These are phyloP conservation scores for Haplosporangium gracile DNA, from an alignment of 192 early-diverging fungal genomes.

Conservation along the genomic window DNA sequence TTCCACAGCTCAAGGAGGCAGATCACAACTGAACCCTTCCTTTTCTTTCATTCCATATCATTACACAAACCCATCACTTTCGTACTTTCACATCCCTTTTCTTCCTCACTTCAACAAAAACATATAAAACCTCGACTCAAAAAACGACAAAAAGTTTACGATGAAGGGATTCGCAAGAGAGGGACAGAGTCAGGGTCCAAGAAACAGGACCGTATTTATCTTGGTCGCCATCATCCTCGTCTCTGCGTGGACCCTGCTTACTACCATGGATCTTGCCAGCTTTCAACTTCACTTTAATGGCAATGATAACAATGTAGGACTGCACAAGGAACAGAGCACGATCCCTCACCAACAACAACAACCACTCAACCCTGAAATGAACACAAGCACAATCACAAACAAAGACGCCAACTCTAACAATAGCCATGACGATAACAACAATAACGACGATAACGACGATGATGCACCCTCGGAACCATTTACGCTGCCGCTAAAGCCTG, in stretches of 20 bases:
- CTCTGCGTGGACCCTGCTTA: slow-evolving; percentile 30
- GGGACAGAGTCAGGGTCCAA: background rate
- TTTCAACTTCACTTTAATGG: background rate
- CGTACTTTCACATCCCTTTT: background rate
- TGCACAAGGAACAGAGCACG: background rate
- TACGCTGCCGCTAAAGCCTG: slow-evolving; percentile 11
- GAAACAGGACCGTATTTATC: background rate
- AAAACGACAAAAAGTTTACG: no score
- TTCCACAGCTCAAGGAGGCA: background rate
- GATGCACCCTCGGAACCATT: background rate
- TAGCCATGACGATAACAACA: background rate
- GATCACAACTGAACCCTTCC: background rate
- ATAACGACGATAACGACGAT: background rate
- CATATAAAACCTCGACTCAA: background rate
- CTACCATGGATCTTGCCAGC: slow-evolving; percentile 6
- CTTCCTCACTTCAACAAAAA: background rate
- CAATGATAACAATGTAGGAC: background rate
- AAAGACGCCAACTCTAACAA: background rate
- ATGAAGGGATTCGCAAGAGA: background rate
- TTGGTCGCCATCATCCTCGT: slow-evolving; percentile 24
- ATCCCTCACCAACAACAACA: background rate
- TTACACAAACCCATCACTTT: background rate
- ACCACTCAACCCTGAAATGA: background rate
- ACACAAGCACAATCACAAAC: background rate
- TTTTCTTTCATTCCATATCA: background rate